These are phyloP conservation scores for Tulasnella sp. DNA, from an alignment of 768 basidiomycete species.

Conservation along the genomic window DNA sequence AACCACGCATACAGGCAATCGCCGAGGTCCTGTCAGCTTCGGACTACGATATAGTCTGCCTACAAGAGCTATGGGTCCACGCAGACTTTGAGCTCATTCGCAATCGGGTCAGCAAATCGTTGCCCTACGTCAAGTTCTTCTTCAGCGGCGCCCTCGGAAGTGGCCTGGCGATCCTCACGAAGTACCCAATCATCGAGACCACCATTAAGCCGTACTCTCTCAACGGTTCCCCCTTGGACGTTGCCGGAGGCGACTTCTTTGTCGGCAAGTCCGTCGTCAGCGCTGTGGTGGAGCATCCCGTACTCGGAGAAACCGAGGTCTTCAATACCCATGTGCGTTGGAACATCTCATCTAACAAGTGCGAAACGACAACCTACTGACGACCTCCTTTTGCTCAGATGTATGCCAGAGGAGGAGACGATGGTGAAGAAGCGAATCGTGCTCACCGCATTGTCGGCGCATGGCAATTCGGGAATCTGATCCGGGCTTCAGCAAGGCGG, in stretches of 20 bases:
- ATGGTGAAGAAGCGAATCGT: conserved; percentile 58
- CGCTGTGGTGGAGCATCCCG: conserved; percentile 62
- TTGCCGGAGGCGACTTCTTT: conserved; percentile 84
- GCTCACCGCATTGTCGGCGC: conserved; percentile 79
- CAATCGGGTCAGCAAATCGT: conserved; percentile 38
- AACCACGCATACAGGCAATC: conserved; percentile 64
- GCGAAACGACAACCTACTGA: background rate
- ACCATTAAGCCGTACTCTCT: conserved; percentile 76
- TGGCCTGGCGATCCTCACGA: conserved; percentile 83
- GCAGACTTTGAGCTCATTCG: conserved; percentile 69
- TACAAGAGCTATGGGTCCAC: conserved; percentile 89
- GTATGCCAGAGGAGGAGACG: conserved; percentile 74
- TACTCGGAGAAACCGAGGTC: conserved; percentile 69
- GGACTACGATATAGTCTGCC: conserved; percentile 67
- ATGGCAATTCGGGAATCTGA: conserved; percentile 79
- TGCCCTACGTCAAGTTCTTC: conserved; percentile 77
- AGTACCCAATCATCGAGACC: conserved; percentile 70
- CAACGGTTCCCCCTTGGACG: conserved; percentile 77
- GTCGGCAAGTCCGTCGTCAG: conserved; percentile 86
- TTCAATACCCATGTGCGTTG: conserved; percentile 85
- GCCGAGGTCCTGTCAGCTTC: conserved; percentile 55
- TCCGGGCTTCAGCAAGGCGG: conserved; percentile 59
- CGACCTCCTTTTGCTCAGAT: conserved; percentile 20
- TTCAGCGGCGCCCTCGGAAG: conserved; percentile 89
- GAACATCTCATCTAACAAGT: conserved; percentile 3